phyloP scores from a whole-genome alignment of 2,329 filamentous ascomycete species.

The Massarina eburnea region DNA sequence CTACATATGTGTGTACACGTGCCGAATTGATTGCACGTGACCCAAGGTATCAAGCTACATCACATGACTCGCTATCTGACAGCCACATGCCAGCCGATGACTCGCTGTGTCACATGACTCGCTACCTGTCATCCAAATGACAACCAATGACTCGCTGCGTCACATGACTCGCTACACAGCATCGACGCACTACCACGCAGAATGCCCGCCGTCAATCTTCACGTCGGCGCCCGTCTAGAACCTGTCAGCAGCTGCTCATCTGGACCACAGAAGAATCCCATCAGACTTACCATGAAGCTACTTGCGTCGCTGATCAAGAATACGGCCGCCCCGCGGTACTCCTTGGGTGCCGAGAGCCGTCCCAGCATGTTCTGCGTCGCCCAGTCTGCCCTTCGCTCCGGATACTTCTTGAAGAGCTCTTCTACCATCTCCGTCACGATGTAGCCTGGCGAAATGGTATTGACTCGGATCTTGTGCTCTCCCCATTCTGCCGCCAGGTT shows the following conservation, averaged over 20 bases:
- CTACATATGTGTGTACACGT: too few relatives aligned
- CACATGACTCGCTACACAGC: background rate
- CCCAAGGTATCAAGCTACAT: background rate
- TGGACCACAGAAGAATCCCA: background rate
- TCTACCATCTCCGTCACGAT: constrained; percentile 84
- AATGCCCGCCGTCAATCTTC: constrained; percentile 43
- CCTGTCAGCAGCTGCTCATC: constrained; percentile 7
- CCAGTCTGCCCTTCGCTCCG: constrained; percentile 69
- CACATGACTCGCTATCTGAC: background rate
- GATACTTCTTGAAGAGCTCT: constrained; percentile 73
- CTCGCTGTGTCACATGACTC: background rate
- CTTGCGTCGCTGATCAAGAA: constrained; percentile 45
- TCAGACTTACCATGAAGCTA: constrained; percentile 42
- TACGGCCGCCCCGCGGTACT: constrained; percentile 43
- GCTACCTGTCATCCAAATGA: background rate
- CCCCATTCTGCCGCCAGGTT: constrained; percentile 77
- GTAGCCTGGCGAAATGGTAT: constrained; percentile 79
- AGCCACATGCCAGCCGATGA: constrained; percentile 10
- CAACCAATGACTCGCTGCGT: background rate
- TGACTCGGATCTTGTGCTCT: constrained; percentile 71
- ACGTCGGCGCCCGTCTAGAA: constrained; percentile 38
- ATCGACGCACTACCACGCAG: constrained; percentile 32
- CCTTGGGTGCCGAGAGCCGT: constrained; percentile 35
- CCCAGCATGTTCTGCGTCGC: constrained; percentile 82
- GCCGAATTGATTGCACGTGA: background rate